Evolutionary conservation across 139 green algal species (phyloP).

Genomic region (Chlorella sp.): DNA sequence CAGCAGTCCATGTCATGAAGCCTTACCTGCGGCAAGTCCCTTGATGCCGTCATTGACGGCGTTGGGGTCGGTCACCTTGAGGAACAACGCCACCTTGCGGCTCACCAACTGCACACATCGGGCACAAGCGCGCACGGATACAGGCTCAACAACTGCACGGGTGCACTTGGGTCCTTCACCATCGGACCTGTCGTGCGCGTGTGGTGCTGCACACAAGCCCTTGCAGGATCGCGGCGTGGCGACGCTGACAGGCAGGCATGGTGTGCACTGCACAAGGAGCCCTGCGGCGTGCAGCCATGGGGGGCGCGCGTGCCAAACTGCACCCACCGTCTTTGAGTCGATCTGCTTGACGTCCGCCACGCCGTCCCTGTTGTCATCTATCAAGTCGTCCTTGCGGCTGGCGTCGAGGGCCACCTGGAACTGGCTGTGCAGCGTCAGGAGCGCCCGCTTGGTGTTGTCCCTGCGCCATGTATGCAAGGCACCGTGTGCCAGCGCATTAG

Average conservation of each 20-base stretch:
- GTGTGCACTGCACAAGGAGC: too few species aligned
- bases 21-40: neutral
- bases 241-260: too few species aligned
- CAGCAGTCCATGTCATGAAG: too few species aligned
- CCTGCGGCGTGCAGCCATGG: neutral
- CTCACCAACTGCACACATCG: slow-evolving; percentile 3
- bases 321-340: too few species aligned
- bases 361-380: slow-evolving; percentile 20
- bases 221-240: too few species aligned
- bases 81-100: slow-evolving; percentile 2
- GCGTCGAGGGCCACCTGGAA: neutral
- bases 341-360: slow-evolving; percentile 19
- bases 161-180: too few species aligned
- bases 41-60: neutral
- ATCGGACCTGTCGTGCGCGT: too few species aligned
- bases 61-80: neutral
- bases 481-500: neutral
- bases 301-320: too few species aligned
- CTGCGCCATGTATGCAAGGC: neutral
- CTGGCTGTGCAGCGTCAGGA: neutral
- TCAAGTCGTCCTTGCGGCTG: slow-evolving; percentile 13
- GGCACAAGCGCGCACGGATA: too few species aligned
- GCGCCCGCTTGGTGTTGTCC: neutral
- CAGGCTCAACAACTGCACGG: too few species aligned
- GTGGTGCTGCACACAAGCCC: too few species aligned